Evolutionary conservation across 306 rosid species (phyloP), one percentile per base, ranked within the genome.

Genomic region (Gleditsia sinensis): DNA sequence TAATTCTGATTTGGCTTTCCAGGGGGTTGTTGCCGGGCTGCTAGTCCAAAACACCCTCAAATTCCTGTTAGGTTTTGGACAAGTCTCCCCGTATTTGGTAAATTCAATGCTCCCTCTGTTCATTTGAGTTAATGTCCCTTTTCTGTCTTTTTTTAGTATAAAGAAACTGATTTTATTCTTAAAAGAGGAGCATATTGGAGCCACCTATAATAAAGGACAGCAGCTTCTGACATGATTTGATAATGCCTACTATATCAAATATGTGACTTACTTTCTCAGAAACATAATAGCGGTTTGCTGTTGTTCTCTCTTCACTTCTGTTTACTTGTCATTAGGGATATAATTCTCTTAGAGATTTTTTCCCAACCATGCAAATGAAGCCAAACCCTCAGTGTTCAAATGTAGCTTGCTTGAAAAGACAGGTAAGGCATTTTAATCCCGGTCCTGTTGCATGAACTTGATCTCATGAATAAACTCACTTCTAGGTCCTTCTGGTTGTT

Each of bases 11-110:
- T 80, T 77, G 11, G 61, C 28, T 80, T 72, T 70, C 30, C 78
- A 94, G 97, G 99, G 99, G 74, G 99, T 94, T 80, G 84, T 94
- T 82, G 99, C 97, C 39, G 99, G 97, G 71, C 96, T 94, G 69
- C 90, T 94, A 73, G 88, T 94, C 74, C 99, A 94, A 77, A 94
- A 94, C 83, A 87, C 97, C 28, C 95, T 94, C 53, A 94, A 94
- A 74, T 88, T 83, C 78, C 83, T 94, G 86, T 88, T 94, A 79
- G 86, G 88, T 50, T 94, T 94, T 60, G 97, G 96, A 71, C 82
- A 80, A 19, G 99, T 92, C 75, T 88, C 99, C 63, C 92, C 93
- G 0, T 94, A 94, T 89, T 76, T 94, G 93, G 97, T 91, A 77
- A 81, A 85, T 78, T 13, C 24, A n/a, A 16, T 68, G 64, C 36